Evolutionary conservation across 106 monocot genomes (phyloP), one percentile per base, ranked within the genome.

Genomic region (Phalaenopsis equestris): DNA sequence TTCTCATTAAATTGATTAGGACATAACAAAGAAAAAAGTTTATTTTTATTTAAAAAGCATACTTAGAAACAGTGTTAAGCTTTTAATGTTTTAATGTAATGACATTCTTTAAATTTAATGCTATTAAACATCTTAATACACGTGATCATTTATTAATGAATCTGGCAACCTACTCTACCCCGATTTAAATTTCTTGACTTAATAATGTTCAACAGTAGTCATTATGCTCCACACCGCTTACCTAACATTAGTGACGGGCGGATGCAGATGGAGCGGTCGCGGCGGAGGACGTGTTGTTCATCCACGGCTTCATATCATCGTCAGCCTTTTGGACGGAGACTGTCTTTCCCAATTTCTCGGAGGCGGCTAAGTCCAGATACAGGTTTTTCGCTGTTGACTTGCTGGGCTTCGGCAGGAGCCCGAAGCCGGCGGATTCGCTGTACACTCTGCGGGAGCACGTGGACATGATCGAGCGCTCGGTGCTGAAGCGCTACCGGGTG

Each of bases 271-370:
- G 77, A 19, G 46, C 45, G 43, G 15, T 47, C 7, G 56, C 82
- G 67, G 39, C 41, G 15, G 82, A 82, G 42, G 82, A 82, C 17
- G 77, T 82, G 46, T 57, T 82, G 42, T 82, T 82, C 76, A 82
- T 82, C 58, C 82, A 82, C 43, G 82, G 82, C 2, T 82, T 82
- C 76, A 82, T 82, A 77, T 82, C 82, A 11, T 82, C 82, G 37
- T 82, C 82, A 5, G 47, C 55, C 19, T 82, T 82, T 16, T 82
- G 82, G 82, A 77, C 82, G 55, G 82, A 82, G 77, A 82, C 82
- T 18, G 82, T 82, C 43, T 82, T 82, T 11, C 82, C 82, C 0
- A 74, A 82, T 64, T 67, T 82, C 19, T 65, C 76, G 2, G 82
- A 76, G 18, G 39, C 3, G 10, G 43, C 82, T 15, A 82, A 38